Conservation (phyloP, 768 basidiomycete species). For the Russula sp. region DNA sequence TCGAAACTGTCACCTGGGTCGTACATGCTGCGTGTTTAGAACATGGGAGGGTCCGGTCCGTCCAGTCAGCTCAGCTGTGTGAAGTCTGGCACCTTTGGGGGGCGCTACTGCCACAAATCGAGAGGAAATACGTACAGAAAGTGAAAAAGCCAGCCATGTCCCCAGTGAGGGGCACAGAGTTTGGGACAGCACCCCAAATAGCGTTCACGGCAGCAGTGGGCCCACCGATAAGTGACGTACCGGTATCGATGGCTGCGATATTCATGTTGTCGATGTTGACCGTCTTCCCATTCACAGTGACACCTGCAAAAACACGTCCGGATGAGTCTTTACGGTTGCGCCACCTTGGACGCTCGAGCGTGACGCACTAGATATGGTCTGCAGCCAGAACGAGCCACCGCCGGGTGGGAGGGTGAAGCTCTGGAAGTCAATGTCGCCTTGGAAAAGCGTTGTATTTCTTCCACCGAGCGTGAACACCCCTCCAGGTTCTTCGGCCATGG, state of each 20-base stretch:
- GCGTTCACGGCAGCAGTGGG: constrained; percentile 53
- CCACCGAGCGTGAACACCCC: constrained; percentile 74
- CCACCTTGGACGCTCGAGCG: background rate
- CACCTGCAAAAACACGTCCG: constrained; percentile 32
- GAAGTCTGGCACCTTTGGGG: background rate
- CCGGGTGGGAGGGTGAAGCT: constrained; percentile 34
- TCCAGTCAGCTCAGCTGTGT: background rate
- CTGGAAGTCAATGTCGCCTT: constrained; percentile 67
- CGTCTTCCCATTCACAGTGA: constrained; percentile 53
- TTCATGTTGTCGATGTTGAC: constrained; percentile 41
- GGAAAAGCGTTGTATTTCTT: constrained; percentile 49
- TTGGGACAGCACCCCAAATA: constrained; percentile 63
- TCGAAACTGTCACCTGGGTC: constrained; percentile 45
- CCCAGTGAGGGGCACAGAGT: constrained; percentile 38
- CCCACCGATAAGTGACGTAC: constrained; percentile 89
- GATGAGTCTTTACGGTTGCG: background rate
- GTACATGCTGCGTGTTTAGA: constrained; percentile 51
- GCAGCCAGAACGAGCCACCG: constrained; percentile 52
- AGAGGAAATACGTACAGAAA: constrained; percentile 53
- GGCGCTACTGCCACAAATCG: background rate
- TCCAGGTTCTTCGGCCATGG: constrained; percentile 42
- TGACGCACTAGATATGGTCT: constrained; percentile 47
- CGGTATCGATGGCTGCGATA: constrained; percentile 86
- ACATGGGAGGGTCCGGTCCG: background rate
- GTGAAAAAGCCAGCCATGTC: constrained; percentile 64